phyloP scores from a whole-genome alignment of 441 rosid genomes.

The Dalechampia spathulata region DNA sequence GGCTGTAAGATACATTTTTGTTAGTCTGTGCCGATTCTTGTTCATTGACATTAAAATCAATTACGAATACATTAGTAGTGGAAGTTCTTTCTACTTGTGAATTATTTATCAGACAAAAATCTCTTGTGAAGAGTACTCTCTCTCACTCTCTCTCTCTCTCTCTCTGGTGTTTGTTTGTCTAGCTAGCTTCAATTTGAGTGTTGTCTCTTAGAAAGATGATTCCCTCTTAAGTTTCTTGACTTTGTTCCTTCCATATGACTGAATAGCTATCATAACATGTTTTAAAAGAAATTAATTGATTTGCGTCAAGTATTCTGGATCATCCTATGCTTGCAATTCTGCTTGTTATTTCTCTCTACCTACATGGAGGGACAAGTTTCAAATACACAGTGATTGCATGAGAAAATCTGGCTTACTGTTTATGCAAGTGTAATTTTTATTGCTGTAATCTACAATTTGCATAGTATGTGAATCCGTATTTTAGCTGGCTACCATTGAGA shows the following conservation, averaged over 20 bases:
- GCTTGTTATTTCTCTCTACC: no score
- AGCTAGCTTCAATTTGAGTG: no score
- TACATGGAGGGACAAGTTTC: no score
- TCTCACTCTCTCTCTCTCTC: not conserved
- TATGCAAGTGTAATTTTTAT: no score
- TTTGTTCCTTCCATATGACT: not conserved
- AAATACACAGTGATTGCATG: no score
- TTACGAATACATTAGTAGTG: not conserved
- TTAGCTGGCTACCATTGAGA: no score
- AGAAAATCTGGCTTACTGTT: no score
- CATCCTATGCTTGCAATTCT: no score
- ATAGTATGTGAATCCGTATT: no score
- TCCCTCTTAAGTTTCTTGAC: not conserved
- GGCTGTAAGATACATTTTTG: conserved; percentile 53
- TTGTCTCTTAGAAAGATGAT: not conserved
- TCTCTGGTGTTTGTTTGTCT: not conserved
- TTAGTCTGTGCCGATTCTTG: not conserved
- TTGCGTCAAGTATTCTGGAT: no score
- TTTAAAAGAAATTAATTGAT: not conserved
- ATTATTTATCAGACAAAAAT: not conserved
- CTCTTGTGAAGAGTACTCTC: not conserved
- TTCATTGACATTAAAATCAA: not conserved
- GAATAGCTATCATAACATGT: not conserved
- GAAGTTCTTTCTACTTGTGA: not conserved
- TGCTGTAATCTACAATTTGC: no score